A percentile compares a stretch with the other conserved stretches of the same genome.
phyloP scores from a whole-genome alignment of 2,329 filamentous ascomycete genomes.

The Ceratocystis ficicola region DNA sequence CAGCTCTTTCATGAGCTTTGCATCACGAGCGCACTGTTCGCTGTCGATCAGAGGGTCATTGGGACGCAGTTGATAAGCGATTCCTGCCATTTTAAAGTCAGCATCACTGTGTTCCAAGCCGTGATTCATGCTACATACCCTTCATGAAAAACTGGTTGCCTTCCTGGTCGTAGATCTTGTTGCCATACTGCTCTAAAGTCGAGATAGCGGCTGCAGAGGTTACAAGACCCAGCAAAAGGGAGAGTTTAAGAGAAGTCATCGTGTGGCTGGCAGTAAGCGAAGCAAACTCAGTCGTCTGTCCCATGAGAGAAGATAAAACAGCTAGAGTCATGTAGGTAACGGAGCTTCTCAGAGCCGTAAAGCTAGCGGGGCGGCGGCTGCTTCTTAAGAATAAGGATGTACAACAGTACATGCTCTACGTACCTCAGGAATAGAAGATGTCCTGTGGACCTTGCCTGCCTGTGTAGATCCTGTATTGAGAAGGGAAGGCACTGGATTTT shows the following conservation, averaged over 20 bases:
- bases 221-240: conserved; percentile 23
- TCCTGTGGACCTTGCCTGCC: not conserved
- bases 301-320: not conserved
- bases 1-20: conserved; percentile 62
- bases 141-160: conserved; percentile 77
- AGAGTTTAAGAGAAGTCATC: not conserved
- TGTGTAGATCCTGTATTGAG: not conserved
- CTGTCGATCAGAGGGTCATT: conserved; percentile 64
- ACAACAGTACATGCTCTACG: not conserved
- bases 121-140: conserved; percentile 39
- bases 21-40: conserved; percentile 65
- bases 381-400: not conserved
- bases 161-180: conserved; percentile 75
- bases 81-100: conserved; percentile 37
- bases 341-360: not conserved
- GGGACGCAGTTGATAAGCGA: conserved; percentile 52
- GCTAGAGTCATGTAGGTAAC: not conserved
- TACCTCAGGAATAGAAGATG: not conserved
- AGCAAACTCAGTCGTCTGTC: not conserved
- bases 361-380: not conserved
- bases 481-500: conserved; percentile 6
- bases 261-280: not conserved
- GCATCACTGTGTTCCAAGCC: conserved; percentile 13
- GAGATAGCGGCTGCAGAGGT: conserved; percentile 34
- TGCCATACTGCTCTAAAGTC: conserved; percentile 48